phyloP scores from a whole-genome alignment of 306 rosid genomes.

The Prosopis cineraria region DNA sequence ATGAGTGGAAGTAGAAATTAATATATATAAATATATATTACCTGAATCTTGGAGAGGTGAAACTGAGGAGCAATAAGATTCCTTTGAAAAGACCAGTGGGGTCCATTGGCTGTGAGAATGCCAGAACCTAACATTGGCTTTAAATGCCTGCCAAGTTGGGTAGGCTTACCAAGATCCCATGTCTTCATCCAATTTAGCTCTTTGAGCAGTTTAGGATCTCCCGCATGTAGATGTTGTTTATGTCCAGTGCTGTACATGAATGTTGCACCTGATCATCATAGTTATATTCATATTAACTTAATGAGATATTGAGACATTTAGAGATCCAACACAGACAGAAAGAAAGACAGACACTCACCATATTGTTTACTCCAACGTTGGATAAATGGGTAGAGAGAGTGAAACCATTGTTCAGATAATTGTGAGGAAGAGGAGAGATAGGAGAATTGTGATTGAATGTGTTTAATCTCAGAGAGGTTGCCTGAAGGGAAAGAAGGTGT shows the following conservation, averaged over 20 bases:
- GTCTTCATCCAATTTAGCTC: slow-evolving; percentile 15
- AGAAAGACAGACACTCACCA: slow-evolving; percentile 4
- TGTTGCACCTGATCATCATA: slow-evolving; percentile 21
- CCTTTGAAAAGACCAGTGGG: slow-evolving; percentile 35
- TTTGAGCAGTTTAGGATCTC: slow-evolving; percentile 29
- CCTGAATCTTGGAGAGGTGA: slow-evolving; percentile 42
- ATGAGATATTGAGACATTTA: background rate
- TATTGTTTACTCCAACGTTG: slow-evolving; percentile 34
- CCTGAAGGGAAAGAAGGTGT: slow-evolving; percentile 34
- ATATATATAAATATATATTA: background rate
- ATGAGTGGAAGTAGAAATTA: background rate
- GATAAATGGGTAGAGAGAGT: slow-evolving; percentile 30
- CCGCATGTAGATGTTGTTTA: slow-evolving; percentile 37
- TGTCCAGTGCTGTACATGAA: slow-evolving; percentile 37
- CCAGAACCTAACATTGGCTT: slow-evolving; percentile 39
- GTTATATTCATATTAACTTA: background rate
- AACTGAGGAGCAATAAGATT: slow-evolving; percentile 45
- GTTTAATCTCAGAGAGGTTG: slow-evolving; percentile 27
- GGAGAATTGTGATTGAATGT: background rate
- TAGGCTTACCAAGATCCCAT: slow-evolving; percentile 33
- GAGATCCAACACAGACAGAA: background rate
- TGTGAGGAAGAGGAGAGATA: too few relatives aligned
- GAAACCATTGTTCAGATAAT: slow-evolving; percentile 16
- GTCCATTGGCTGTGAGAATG: slow-evolving; percentile 35
- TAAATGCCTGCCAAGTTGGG: slow-evolving; percentile 24